phyloP scores from a whole-genome alignment of 2,329 filamentous ascomycete genomes.

The Thyridium curvatum region DNA sequence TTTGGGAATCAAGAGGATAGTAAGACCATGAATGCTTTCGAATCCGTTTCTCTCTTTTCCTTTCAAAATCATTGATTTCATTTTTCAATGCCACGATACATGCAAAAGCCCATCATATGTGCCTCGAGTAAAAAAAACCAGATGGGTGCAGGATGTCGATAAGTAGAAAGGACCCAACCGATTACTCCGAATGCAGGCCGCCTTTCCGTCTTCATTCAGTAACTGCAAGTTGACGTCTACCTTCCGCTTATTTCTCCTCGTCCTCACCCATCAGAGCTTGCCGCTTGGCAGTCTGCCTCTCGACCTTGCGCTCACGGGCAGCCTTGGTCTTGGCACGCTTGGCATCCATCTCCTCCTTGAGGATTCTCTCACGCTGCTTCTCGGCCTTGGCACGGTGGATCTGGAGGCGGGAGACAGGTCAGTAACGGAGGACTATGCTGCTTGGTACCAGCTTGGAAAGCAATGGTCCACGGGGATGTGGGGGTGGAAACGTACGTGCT shows the following conservation, averaged over 20 bases:
- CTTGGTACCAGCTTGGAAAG: too few species aligned
- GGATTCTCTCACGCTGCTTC: conserved; percentile 89
- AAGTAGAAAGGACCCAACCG: conserved; percentile 42
- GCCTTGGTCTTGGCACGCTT: conserved; percentile 99
- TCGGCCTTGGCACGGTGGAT: conserved; percentile 99
- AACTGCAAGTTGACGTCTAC: conserved; percentile 25
- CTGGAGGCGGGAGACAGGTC: conserved; percentile 45
- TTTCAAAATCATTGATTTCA: conserved; percentile 38
- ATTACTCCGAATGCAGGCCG: conserved; percentile 53
- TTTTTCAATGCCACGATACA: conserved; percentile 47
- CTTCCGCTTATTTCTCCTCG: conserved; percentile 38
- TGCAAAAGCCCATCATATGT: conserved; percentile 30
- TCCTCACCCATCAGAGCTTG: conserved; percentile 73
- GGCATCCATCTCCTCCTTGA: conserved; percentile 99
- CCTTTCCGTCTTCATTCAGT: conserved; percentile 39
- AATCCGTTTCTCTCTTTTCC: too few species aligned
- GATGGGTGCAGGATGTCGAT: too few species aligned
- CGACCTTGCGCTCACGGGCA: conserved; percentile 94
- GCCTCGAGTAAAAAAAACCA: conserved; percentile 26
- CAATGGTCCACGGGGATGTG: too few species aligned
- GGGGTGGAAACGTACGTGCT: conserved; percentile 76
- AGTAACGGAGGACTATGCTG: too few species aligned
- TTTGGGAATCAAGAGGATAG: too few species aligned
- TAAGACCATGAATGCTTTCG: too few species aligned
- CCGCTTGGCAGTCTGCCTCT: conserved; percentile 88